These are phyloP conservation scores for Colletotrichum abscissum DNA, from an alignment of 2,329 filamentous ascomycete species.

Conservation along the genomic window DNA sequence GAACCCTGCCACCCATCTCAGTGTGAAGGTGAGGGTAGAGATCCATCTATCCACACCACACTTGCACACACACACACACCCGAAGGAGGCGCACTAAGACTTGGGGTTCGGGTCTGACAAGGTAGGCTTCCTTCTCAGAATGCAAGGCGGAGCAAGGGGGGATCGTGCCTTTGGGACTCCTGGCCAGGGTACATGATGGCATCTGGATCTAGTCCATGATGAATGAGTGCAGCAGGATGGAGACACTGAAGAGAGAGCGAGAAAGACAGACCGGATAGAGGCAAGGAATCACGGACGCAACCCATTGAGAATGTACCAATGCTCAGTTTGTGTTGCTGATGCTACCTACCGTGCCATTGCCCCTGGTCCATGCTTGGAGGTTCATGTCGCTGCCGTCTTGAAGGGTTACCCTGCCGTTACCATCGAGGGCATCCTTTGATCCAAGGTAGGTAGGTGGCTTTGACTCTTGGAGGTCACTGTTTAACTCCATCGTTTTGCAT, in stretches of 20 bases:
- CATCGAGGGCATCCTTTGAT: neutral
- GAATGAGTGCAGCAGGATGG: neutral
- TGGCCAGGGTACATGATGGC: constrained; percentile 12
- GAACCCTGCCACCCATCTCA: neutral
- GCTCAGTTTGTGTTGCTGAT: neutral
- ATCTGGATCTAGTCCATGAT: neutral
- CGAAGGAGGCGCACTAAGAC: constrained; percentile 28
- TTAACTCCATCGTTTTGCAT: too few relatives aligned
- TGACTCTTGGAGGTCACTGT: neutral
- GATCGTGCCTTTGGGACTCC: neutral
- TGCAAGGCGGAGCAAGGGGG: constrained; percentile 29
- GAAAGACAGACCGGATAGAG: neutral
- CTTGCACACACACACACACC: neutral
- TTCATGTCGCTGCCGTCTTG: neutral
- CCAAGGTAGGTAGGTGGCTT: neutral
- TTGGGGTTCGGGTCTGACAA: constrained; percentile 30
- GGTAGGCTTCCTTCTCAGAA: constrained; percentile 31
- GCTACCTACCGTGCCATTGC: neutral
- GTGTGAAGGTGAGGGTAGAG: neutral
- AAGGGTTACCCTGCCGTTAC: constrained; percentile 2
- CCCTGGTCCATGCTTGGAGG: constrained; percentile 18
- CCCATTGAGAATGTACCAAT: neutral
- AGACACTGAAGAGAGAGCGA: neutral
- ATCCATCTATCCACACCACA: constrained; percentile 7
- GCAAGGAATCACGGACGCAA: neutral